These are phyloP conservation scores for Monosporascus cannonballus DNA, from an alignment of 2,329 filamentous ascomycete species.

Conservation along the genomic window DNA sequence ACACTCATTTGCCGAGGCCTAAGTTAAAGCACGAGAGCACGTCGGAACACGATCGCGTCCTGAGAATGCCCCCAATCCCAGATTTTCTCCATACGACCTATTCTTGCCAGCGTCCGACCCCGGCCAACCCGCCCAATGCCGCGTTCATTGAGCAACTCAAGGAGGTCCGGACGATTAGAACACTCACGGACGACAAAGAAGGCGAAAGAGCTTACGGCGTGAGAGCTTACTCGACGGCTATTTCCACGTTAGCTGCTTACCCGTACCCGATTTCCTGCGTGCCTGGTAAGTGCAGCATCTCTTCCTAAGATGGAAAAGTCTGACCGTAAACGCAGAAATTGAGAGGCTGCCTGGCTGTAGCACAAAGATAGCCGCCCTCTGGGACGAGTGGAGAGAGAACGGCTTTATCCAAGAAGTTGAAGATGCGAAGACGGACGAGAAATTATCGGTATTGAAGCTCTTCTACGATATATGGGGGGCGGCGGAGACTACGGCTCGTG, in stretches of 20 bases:
- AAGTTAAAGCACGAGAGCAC: conserved; percentile 63
- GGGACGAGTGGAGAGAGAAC: conserved; percentile 62
- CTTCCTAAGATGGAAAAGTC: conserved; percentile 19
- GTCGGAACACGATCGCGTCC: conserved; percentile 63
- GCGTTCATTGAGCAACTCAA: conserved; percentile 68
- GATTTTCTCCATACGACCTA: conserved; percentile 61
- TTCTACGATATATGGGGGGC: conserved; percentile 95
- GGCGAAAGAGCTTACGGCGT: conserved; percentile 75
- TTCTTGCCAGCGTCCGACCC: conserved; percentile 75
- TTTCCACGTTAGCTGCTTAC: conserved; percentile 79
- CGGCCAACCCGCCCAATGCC: conserved; percentile 63
- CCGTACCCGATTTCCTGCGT: conserved; percentile 44
- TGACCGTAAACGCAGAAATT: conserved; percentile 33
- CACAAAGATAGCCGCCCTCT: conserved; percentile 70
- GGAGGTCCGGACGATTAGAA: conserved; percentile 65
- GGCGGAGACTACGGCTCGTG: conserved; percentile 69
- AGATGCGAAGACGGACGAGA: conserved; percentile 57
- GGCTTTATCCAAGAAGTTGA: conserved; percentile 58
- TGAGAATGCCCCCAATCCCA: conserved; percentile 58
- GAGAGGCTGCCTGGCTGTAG: conserved; percentile 71
- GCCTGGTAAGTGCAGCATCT: conserved; percentile 31
- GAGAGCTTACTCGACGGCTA: conserved; percentile 80
- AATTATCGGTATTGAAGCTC: conserved; percentile 55
- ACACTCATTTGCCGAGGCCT: conserved; percentile 28
- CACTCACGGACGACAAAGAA: conserved; percentile 68